Evolutionary conservation across 768 basidiomycete genomes (phyloP), one percentile per base, ranked within the genome.

Genomic region (Lactarius trivialis): DNA sequence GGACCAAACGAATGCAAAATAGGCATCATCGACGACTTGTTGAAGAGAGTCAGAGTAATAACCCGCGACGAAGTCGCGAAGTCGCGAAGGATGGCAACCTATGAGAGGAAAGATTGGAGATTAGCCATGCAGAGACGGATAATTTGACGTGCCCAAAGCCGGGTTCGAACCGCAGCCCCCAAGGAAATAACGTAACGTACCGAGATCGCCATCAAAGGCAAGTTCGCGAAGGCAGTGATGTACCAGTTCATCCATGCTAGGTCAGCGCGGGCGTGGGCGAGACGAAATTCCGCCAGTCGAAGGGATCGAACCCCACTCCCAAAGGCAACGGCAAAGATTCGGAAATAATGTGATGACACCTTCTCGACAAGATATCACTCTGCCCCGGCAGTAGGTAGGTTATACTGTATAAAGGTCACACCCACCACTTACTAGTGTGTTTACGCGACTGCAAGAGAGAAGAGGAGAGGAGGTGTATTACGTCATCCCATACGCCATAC

Each of bases 161-260:
- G 57, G 67, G 55, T 60, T 68, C 67, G 67, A 68, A 68, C 67
- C 54, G 41, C 56, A 43, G 52, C 48, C 28, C 49, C 37, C 41
- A 32, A n/a, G 3, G 41, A 61, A 55, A 67, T 52, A 64, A 56
- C 50, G 49, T 62, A 51, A 81, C 88, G 77, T 73, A 94, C 93
- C 93, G 48, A 91, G 78, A 71, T 94, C 91, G 6, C 93, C 93
- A 69, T 94, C 92, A 73, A 93, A 94, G 6, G 93, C 84, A 33
- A 96, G 78, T 72, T 96, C 91, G 41, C 88, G 86, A 37, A 93
- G 79, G 70, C 89, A 89, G 71, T 92, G 86, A 70, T 87, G 85
- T 41, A 95, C 76, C 49, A 96, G 84, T 70, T 92, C 87, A 71
- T 95, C 93, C 88, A 95, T 93, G 9, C 21, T 21, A 24, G 11